A percentile compares a stretch with the other conserved stretches of the same genome.
Conservation (phyloP, 139 green algal genomes). For the Pseudopediastrum boryanum region DNA sequence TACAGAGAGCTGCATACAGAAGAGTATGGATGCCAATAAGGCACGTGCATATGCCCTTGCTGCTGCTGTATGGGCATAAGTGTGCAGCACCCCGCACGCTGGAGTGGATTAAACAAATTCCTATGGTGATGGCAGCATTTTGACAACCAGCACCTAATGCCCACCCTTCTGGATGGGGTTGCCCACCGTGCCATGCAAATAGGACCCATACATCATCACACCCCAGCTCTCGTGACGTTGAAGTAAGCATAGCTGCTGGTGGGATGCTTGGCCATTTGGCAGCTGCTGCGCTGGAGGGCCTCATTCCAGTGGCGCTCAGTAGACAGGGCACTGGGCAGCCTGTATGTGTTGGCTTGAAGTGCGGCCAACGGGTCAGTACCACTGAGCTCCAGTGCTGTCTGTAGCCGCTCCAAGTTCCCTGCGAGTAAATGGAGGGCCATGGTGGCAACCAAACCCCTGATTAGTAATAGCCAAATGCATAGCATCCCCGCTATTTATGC, state of each 20-base stretch:
- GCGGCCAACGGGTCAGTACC: constrained; percentile 36
- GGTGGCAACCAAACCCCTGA: background rate
- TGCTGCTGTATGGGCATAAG: too few species aligned
- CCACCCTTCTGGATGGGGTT: background rate
- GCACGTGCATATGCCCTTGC: too few species aligned
- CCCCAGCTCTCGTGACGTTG: background rate
- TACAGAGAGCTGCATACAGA: too few species aligned
- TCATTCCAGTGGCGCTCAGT: constrained; percentile 27
- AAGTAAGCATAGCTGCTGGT: constrained; percentile 31
- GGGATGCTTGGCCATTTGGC: background rate
- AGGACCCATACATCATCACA: background rate
- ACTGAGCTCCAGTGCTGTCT: constrained; percentile 25
- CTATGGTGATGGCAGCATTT: too few species aligned
- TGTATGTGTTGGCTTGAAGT: constrained; percentile 38
- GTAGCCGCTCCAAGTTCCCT: constrained; percentile 31
- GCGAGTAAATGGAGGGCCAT: background rate
- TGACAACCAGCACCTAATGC: too few species aligned
- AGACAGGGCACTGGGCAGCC: constrained; percentile 19
- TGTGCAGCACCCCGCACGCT: too few species aligned
- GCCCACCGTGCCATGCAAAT: background rate
- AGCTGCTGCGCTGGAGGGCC: constrained; percentile 10
- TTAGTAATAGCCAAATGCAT: background rate
- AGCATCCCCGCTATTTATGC: too few species aligned
- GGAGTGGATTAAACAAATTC: too few species aligned
- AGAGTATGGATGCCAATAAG: too few species aligned